phyloP scores from a whole-genome alignment of 441 rosid species.

The Populus hybrid region DNA sequence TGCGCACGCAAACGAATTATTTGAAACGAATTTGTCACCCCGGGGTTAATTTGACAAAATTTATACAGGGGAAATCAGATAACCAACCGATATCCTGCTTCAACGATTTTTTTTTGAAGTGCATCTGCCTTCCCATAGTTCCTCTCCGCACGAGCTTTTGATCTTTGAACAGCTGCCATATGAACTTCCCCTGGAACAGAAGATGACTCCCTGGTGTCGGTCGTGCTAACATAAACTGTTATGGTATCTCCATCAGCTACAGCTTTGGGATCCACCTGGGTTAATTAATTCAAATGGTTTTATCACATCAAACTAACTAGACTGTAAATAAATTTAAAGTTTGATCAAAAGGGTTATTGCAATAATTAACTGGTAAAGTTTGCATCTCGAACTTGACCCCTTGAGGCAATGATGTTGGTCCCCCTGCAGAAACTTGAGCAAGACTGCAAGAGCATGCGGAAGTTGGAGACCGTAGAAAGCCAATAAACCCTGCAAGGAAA shows the following conservation, averaged over 20 bases:
- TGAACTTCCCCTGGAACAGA: conserved; percentile 57
- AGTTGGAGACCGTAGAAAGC: conserved; percentile 80
- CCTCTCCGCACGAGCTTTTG: conserved; percentile 49
- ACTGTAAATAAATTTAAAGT: not conserved
- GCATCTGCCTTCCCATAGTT: conserved; percentile 61
- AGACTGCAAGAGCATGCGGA: conserved; percentile 49
- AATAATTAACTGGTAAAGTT: conserved; percentile 52
- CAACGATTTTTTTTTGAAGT: conserved; percentile 56
- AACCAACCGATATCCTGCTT: conserved; percentile 65
- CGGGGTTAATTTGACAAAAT: not conserved
- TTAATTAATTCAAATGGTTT: conserved; percentile 3
- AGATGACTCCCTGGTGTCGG: conserved; percentile 55
- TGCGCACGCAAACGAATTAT: conserved; percentile 9
- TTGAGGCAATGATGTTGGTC: conserved; percentile 50
- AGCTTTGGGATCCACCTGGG: conserved; percentile 71
- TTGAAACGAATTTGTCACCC: not conserved
- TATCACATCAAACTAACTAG: not conserved
- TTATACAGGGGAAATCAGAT: not conserved
- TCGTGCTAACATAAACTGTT: conserved; percentile 58
- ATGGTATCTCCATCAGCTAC: conserved; percentile 80
- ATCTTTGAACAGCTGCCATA: conserved; percentile 49
- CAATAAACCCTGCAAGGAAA: conserved; percentile 59
- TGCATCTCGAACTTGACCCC: conserved; percentile 58
- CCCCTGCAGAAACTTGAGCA: conserved; percentile 33
- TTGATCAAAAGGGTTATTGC: not conserved